phyloP scores from a whole-genome alignment of 2,329 filamentous ascomycete genomes.

The Alternaria conjuncta region DNA sequence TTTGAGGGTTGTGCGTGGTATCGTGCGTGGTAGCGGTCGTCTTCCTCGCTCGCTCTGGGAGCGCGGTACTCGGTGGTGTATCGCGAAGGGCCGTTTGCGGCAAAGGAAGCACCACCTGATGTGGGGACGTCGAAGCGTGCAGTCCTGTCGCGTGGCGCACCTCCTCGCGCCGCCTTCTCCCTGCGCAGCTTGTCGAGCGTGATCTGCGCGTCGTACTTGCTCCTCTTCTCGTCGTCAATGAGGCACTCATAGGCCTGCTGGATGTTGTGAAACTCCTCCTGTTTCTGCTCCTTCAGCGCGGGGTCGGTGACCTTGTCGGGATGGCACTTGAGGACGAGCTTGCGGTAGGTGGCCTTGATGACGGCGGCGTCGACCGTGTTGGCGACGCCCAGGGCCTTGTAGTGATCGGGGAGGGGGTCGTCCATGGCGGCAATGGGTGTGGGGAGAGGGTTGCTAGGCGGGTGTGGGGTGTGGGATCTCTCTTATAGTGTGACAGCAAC shows the following conservation, averaged over 20 bases:
- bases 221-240: slow-evolving; percentile 74
- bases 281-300: slow-evolving; percentile 75
- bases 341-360: slow-evolving; percentile 82
- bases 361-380: slow-evolving; percentile 72
- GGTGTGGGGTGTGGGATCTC: slow-evolving; percentile 8
- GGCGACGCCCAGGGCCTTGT: slow-evolving; percentile 75
- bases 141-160: slow-evolving; percentile 36
- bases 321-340: slow-evolving; percentile 86
- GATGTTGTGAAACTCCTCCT: slow-evolving; percentile 88
- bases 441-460: slow-evolving; percentile 5
- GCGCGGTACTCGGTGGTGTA: slow-evolving; percentile 45
- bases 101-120: slow-evolving; percentile 34
- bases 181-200: slow-evolving; percentile 70
- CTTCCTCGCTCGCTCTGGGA: slow-evolving; percentile 33
- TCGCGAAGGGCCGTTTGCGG: slow-evolving; percentile 24
- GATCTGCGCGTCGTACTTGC: slow-evolving; percentile 79
- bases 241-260: slow-evolving; percentile 93
- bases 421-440: slow-evolving; percentile 54
- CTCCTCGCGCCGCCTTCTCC: slow-evolving; percentile 54
- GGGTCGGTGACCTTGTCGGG: slow-evolving; percentile 89
- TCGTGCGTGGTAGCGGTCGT: slow-evolving; percentile 47
- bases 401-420: slow-evolving; percentile 72
- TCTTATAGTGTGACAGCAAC: slow-evolving; percentile 19
- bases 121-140: slow-evolving; percentile 44
- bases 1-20: slow-evolving; percentile 47